Evolutionary conservation across 2,329 filamentous ascomycete species (phyloP), one percentile per base, ranked within the genome.

Genomic region (Aspergillus sp.): DNA sequence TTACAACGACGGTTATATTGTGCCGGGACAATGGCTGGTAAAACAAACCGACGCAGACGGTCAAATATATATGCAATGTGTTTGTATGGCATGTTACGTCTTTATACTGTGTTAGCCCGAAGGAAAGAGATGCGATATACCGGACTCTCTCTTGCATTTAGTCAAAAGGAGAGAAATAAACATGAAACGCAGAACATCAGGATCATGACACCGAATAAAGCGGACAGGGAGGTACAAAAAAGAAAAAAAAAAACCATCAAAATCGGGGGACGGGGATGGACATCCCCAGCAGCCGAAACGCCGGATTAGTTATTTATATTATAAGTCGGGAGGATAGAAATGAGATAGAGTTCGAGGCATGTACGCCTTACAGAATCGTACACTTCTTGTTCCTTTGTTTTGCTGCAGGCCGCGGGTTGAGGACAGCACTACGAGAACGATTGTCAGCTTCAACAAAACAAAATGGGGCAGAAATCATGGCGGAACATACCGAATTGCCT

Each of bases 401-500:
- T 44, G 74, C 64, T 38, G 74, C 66, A 26, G 78, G 78, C 55
- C 78, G 76, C 43, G 78, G 78, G 61, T 79, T 80, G 55, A 81
- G 71, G 43, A 81, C 78, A 47, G 78, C 78, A 57, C 78, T 80
- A 56, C 24, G 44, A 22, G 9, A 20, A 24, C 41, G 13, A 13
- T 18, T 50, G 17, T 48, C 24, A 48, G 44, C 17, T 18, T 17
- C 48, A 39, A 39, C 15, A 36, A 17, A 11, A 13, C 12, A 15
- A 47, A 47, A 24, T n/a, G 13, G 18, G 55, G 47, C n/a, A 17
- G 24, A 43, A 12, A 24, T 7, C 15, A 9, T 22, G 3, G 39
- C 13, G 13, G 7, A 18, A 78, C 88, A 68, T 80, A 98, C 95
- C 95, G 89, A 73, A 99, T 99, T 34, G 95, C 95, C 79, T 97